A percentile compares a stretch with the other conserved stretches of the same genome.
These are phyloP conservation scores for Tolypocladium ophioglossoides DNA, from an alignment of 2,329 filamentous ascomycete species.

Conservation along the genomic window DNA sequence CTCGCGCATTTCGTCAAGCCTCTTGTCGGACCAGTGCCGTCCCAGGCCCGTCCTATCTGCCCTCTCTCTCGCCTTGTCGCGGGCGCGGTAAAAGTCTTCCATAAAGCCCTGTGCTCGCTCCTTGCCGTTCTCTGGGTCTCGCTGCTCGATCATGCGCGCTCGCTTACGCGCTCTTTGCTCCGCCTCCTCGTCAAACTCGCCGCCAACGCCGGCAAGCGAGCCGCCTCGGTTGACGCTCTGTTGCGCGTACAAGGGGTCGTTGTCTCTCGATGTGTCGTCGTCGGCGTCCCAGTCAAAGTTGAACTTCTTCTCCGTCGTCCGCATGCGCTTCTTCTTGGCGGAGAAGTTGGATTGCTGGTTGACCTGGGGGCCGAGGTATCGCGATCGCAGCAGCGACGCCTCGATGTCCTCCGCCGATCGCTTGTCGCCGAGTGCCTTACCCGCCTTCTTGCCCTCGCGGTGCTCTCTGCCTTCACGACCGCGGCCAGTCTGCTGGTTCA, in stretches of 20 bases:
- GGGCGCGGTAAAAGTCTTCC: constrained; percentile 64
- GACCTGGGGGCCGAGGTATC: constrained; percentile 86
- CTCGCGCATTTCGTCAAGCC: constrained; percentile 85
- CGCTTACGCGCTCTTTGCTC: constrained; percentile 45
- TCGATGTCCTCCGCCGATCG: constrained; percentile 53
- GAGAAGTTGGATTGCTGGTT: constrained; percentile 79
- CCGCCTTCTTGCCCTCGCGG: constrained; percentile 26
- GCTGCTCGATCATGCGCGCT: constrained; percentile 60
- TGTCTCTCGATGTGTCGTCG: constrained; percentile 63
- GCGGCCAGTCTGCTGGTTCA: constrained; percentile 37
- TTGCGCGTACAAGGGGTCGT: constrained; percentile 63
- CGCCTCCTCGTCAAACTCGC: constrained; percentile 41
- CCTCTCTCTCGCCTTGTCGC: constrained; percentile 56
- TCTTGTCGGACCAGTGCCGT: constrained; percentile 94
- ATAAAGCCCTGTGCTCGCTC: constrained; percentile 70
- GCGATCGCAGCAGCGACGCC: constrained; percentile 60
- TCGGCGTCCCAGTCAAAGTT: constrained; percentile 97
- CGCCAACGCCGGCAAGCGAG: constrained; percentile 37
- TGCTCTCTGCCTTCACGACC: constrained; percentile 19
- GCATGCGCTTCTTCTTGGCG: constrained; percentile 87
- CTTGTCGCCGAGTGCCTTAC: constrained; percentile 24
- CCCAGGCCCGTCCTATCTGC: constrained; percentile 66
- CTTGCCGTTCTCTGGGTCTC: constrained; percentile 65
- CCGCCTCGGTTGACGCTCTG: constrained; percentile 19
- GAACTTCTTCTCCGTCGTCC: constrained; percentile 93